phyloP scores from a whole-genome alignment of 257 asterid species.

The Sherardia arvensis region DNA sequence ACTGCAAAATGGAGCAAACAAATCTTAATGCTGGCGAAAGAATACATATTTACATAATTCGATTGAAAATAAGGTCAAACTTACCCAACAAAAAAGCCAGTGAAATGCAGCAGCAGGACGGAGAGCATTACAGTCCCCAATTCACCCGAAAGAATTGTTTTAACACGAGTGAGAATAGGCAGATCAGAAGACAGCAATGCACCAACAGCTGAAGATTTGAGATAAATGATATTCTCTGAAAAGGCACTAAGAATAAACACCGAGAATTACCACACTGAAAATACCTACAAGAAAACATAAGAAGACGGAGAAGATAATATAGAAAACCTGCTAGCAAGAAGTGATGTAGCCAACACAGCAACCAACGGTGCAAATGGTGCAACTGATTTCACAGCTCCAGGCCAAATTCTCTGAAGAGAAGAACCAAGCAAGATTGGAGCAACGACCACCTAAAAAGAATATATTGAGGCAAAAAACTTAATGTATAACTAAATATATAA shows the following conservation, averaged over 20 bases:
- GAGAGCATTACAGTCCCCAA: constrained; percentile 54
- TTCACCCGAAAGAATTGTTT: constrained; percentile 50
- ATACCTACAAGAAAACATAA: neutral
- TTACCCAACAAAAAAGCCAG: constrained; percentile 91
- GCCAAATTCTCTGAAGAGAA: constrained; percentile 55
- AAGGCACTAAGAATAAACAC: constrained; percentile 46
- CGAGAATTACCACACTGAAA: constrained; percentile 5
- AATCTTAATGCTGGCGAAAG: neutral
- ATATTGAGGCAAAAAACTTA: neutral
- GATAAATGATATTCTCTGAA: constrained; percentile 61
- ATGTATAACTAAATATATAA: neutral
- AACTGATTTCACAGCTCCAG: constrained; percentile 41
- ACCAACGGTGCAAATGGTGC: constrained; percentile 68
- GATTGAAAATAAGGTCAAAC: constrained; percentile 7
- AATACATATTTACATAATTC: neutral
- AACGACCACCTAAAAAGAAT: constrained; percentile 65
- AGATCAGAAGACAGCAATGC: constrained; percentile 42
- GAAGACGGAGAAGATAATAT: neutral
- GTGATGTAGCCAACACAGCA: constrained; percentile 66
- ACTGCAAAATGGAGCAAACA: constrained; percentile 24
- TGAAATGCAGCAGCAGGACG: constrained; percentile 62
- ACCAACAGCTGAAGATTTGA: constrained; percentile 48
- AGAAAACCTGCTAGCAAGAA: constrained; percentile 76
- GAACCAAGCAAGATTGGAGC: constrained; percentile 85
- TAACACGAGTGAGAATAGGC: constrained; percentile 30